Base-by-base conservation (phyloP, 805 yeast genomes). In the Lachancea sp. region DNA sequence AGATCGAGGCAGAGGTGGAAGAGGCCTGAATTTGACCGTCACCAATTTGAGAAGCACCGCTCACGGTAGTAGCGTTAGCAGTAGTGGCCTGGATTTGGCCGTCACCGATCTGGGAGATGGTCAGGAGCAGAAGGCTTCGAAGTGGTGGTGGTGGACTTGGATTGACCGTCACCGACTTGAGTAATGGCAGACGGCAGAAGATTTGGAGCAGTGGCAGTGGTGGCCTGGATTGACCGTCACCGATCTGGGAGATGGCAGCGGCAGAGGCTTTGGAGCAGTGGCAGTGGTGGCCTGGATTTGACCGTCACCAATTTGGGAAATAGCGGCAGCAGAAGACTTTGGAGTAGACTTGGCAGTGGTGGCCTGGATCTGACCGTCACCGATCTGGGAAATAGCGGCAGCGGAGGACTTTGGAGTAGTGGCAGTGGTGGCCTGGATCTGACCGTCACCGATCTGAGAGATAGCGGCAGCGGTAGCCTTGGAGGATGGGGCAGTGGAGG, bases 1-100 rank as follows among this genome's bases (percentile, higher is more conserved):
- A 32, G 15, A 59, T 47, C 35, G 59, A 25, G 59, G 63, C 36
- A 20, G 65, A 26, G 27, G 65, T 41, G 40, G 48, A 42, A 29
- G 60, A 45, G 19, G 57, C 54, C 49, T 52, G 56, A 41, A 49
- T 45, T 47, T 53, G 50, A 43, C 56, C 58, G 54, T 73, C 78
- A 41, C 71, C 69, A 45, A 72, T 71, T 55, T 72, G 78, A 59
- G 73, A 59, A 30, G 67, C 74, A 36, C 67, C 59, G 35, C 68
- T 64, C 38, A 67, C 54, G 19, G 50, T 27, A 19, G 46, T 32
- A 45, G 44, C 41, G 31, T 66, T 56, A 42, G 68, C 52, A 47
- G 74, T 69, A 47, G 72, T 69, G 32, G 72, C 67, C 60, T 74
- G 78, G 53, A 74, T 67, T 63, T 77, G 81, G 53, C 81, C 81